Evolutionary conservation across 2,329 filamentous ascomycete species (phyloP).

Genomic region (Curvularia eragrostidis): DNA sequence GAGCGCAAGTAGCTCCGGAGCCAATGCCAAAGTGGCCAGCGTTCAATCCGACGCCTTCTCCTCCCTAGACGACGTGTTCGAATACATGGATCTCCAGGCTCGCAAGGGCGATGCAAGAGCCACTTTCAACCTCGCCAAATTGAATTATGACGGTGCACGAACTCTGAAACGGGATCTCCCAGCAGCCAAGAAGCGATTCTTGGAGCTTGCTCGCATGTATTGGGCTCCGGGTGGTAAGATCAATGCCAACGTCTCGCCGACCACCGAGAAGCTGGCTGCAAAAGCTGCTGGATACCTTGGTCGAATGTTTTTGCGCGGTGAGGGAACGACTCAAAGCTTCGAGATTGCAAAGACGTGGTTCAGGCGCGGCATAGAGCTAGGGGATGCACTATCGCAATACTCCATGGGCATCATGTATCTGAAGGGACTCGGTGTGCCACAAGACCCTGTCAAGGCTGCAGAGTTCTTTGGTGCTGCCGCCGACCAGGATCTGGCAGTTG

Average conservation of each 20-base stretch:
- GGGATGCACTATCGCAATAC: constrained; percentile 84
- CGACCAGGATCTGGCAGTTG: constrained; percentile 79
- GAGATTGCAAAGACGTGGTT: constrained; percentile 82
- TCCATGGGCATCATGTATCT: constrained; percentile 84
- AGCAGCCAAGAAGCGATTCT: constrained; percentile 80
- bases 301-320: constrained; percentile 86
- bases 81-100: constrained; percentile 89
- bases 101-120: constrained; percentile 89
- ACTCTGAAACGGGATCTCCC: constrained; percentile 75
- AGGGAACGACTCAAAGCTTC: constrained; percentile 81
- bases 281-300: constrained; percentile 89
- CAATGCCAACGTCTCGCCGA: constrained; percentile 70
- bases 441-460: constrained; percentile 74
- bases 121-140: constrained; percentile 81
- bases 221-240: constrained; percentile 82
- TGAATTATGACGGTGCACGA: constrained; percentile 87
- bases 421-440: constrained; percentile 73
- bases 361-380: constrained; percentile 74
- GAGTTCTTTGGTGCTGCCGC: constrained; percentile 79
- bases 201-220: constrained; percentile 77
- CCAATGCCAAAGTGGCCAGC: constrained; percentile 76
- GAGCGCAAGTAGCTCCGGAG: constrained; percentile 84
- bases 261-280: constrained; percentile 77
- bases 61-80: constrained; percentile 89
- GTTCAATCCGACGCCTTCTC: constrained; percentile 82